A percentile compares a stretch with the other conserved stretches of the same genome.
Evolutionary conservation across 176 grass and related monocot genomes (phyloP).

Genomic region (Lolium multiflorum): DNA sequence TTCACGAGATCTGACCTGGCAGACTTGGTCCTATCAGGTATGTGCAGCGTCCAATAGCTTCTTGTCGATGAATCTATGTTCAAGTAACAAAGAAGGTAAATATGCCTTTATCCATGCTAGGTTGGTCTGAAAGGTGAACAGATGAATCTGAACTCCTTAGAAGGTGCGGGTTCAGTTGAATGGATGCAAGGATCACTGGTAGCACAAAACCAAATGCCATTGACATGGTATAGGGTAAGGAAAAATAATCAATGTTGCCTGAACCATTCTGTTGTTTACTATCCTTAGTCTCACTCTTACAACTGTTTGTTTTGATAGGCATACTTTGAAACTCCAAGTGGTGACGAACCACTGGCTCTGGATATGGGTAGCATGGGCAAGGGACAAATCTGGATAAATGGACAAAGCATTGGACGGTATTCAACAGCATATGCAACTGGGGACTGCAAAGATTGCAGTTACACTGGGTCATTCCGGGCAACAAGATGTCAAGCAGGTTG

Average conservation of each 20-base stretch:
- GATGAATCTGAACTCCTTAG: slow-evolving; percentile 95
- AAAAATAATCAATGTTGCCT: background rate
- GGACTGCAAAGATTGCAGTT: slow-evolving; percentile 73
- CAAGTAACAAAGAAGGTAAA: slow-evolving; percentile 30
- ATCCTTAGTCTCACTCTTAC: slow-evolving; percentile 9
- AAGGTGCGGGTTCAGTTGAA: slow-evolving; percentile 86
- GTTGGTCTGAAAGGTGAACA: slow-evolving; percentile 97
- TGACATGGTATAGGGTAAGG: slow-evolving; percentile 96
- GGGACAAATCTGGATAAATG: slow-evolving; percentile 98
- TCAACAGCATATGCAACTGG: slow-evolving; percentile 78
- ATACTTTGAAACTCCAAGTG: slow-evolving; percentile 85
- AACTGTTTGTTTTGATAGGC: slow-evolving; percentile 51
- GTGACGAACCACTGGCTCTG: slow-evolving; percentile 87
- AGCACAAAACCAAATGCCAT: slow-evolving; percentile 76
- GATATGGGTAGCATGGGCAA: slow-evolving; percentile 99
- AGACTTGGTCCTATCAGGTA: slow-evolving; percentile 96
- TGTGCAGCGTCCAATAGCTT: slow-evolving; percentile 8
- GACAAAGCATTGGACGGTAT: slow-evolving; percentile 94
- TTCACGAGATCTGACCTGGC: slow-evolving; percentile 91
- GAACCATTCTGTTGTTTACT: slow-evolving; percentile 11
- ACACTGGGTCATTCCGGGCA: slow-evolving; percentile 74
- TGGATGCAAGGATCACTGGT: slow-evolving; percentile 88
- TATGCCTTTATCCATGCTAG: slow-evolving; percentile 42
- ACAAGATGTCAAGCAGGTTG: slow-evolving; percentile 87
- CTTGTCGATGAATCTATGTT: background rate